Evolutionary conservation across 139 green algal species (phyloP), one percentile per base, ranked within the genome.

Genomic region (Trebouxia sp.): DNA sequence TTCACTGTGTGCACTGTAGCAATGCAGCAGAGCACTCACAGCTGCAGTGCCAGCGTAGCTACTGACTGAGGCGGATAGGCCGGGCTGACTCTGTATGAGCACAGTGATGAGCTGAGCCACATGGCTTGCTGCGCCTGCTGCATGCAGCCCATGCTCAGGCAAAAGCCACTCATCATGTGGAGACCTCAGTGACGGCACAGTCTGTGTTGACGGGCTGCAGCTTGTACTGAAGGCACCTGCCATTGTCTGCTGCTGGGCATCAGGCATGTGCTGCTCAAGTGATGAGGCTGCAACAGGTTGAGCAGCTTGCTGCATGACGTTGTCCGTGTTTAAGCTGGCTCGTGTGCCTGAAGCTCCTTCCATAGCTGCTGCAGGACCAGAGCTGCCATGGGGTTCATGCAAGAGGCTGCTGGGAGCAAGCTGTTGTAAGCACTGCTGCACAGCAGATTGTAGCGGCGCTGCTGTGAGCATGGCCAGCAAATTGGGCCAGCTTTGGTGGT

Each of bases 381-480:
- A n/a, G n/a, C n/a, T n/a, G n/a, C n/a, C n/a, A n/a, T n/a, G n/a
- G n/a, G n/a, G n/a, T n/a, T n/a, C n/a, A n/a, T n/a, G n/a, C n/a
- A n/a, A n/a, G n/a, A n/a, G n/a, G n/a, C n/a, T n/a, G n/a, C n/a
- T n/a, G n/a, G n/a, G n/a, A n/a, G 74, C 32, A 41, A 32, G 30
- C 28, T 75, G 65, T 48, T 30, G 14, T 2, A 47, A 14, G 32
- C 74, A 32, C n/a, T 65, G 74, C 47, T 43, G 30, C 32, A 30
- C 11, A 30, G 74, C 47, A 45, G 62, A 17, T 4, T 32, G 0
- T 28, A 15, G 15, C 15, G 48, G 45, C 43, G 47, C 43, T 39
- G 35, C 10, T 7, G n/a, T 51, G 51, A 83, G 78, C 32, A 84
- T 3, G 20, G 76, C 37, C 39, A 87, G 28, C 74, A 87, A 56